phyloP scores from a whole-genome alignment of 2,329 filamentous ascomycete species.

The Alternaria rosae region DNA sequence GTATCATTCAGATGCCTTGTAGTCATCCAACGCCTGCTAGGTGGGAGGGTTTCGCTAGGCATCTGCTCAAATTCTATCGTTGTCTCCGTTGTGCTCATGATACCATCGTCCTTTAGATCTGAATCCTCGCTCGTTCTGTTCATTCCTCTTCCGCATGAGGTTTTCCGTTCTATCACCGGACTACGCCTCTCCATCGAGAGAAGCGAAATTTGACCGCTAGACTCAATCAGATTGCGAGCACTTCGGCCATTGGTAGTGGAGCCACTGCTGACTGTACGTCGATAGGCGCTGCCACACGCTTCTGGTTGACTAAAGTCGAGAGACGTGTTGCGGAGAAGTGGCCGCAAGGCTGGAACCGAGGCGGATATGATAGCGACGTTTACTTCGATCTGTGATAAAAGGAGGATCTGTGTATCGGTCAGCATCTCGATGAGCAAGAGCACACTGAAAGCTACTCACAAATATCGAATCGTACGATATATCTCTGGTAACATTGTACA shows the following conservation, averaged over 20 bases:
- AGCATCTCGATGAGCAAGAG: not conserved
- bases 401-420: slow-evolving; percentile 21
- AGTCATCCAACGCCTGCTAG: not conserved
- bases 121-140: not conserved
- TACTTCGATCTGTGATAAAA: slow-evolving; percentile 54
- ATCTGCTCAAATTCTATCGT: not conserved
- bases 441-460: slow-evolving; percentile 1
- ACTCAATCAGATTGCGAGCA: not conserved
- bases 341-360: slow-evolving; percentile 49
- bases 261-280: not conserved
- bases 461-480: slow-evolving; percentile 26
- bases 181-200: not conserved
- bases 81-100: not conserved
- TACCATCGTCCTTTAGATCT: not conserved
- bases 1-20: not conserved
- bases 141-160: not conserved
- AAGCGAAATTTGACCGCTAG: not conserved
- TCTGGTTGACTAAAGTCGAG: not conserved
- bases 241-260: not conserved
- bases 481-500: slow-evolving; percentile 27
- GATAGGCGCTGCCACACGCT: not conserved
- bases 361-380: slow-evolving; percentile 52
- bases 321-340: slow-evolving; percentile 36
- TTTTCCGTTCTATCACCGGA: not conserved
- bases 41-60: not conserved